phyloP scores from a whole-genome alignment of 352 stramenopile species.

The Globisporangium polare region DNA sequence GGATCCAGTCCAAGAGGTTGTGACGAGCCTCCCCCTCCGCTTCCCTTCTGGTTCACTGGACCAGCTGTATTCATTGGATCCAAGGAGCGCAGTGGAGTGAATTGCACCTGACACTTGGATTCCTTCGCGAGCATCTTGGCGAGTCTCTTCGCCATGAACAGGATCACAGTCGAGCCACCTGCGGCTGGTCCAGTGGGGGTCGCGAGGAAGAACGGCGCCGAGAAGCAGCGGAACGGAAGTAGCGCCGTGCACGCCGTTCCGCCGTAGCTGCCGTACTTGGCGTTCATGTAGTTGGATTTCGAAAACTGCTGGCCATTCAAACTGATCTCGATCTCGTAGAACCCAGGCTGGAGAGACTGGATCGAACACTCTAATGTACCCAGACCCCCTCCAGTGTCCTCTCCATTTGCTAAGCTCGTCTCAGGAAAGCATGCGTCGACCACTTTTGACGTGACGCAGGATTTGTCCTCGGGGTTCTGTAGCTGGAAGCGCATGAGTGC shows the following conservation, averaged over 20 bases:
- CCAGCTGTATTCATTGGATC: background rate
- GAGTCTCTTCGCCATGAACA: slow-evolving; percentile 52
- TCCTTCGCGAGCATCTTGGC: slow-evolving; percentile 48
- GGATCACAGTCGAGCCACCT: slow-evolving; percentile 50
- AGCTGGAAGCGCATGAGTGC: slow-evolving; percentile 40
- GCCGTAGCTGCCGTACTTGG: slow-evolving; percentile 60
- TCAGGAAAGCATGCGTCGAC: slow-evolving; percentile 32
- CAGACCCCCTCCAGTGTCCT: slow-evolving; percentile 2
- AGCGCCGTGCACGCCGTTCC: slow-evolving; percentile 50
- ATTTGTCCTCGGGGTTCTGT: slow-evolving; percentile 26
- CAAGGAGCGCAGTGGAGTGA: slow-evolving; percentile 27
- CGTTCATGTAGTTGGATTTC: slow-evolving; percentile 48
- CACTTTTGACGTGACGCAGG: slow-evolving; percentile 12
- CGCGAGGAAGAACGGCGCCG: slow-evolving; percentile 54
- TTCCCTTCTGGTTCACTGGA: slow-evolving; percentile 11
- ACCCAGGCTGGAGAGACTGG: slow-evolving; percentile 32
- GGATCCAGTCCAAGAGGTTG: slow-evolving; percentile 24
- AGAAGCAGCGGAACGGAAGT: slow-evolving; percentile 57
- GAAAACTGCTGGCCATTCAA: slow-evolving; percentile 70
- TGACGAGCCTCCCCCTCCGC: background rate
- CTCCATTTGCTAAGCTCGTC: background rate
- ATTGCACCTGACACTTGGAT: slow-evolving; percentile 55
- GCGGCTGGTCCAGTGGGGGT: slow-evolving; percentile 58
- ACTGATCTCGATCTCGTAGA: slow-evolving; percentile 64
- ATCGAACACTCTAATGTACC: slow-evolving; percentile 25